phyloP scores from a whole-genome alignment of 441 rosid genomes.

The Euphorbia celastroides region DNA sequence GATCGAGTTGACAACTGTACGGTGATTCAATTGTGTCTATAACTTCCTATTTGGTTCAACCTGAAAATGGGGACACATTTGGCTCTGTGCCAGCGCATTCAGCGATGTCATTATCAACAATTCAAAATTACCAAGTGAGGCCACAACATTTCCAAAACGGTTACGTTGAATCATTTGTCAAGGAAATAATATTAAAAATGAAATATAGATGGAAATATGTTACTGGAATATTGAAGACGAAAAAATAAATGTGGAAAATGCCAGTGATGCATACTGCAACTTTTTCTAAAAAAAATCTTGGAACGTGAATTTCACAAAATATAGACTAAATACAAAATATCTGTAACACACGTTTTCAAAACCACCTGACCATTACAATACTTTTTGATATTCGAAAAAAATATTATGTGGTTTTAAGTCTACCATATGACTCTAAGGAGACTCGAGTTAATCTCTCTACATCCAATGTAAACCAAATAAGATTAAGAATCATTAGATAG shows the following conservation, averaged over 20 bases:
- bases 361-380: background rate
- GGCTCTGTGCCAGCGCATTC: conserved; percentile 21
- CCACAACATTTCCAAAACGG: conserved; percentile 13
- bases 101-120: conserved; percentile 15
- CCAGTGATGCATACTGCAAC: background rate
- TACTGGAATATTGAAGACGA: conserved; percentile 1
- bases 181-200: background rate
- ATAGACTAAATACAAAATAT: background rate
- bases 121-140: conserved; percentile 16
- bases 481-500: background rate
- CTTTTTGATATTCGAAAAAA: background rate
- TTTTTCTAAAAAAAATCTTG: background rate
- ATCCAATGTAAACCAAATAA: background rate
- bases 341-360: background rate
- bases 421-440: conserved; percentile 9
- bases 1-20: conserved; percentile 27
- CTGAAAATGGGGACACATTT: conserved; percentile 15
- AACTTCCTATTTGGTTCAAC: conserved; percentile 27
- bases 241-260: background rate
- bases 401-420: background rate
- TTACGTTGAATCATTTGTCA: conserved; percentile 11
- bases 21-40: conserved; percentile 14
- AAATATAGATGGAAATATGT: background rate
- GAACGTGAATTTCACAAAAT: background rate
- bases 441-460: background rate